Percentiles rank a stretch among this genome's conserved stretches.
Evolutionary conservation across 2,329 filamentous ascomycete genomes (phyloP).

Genomic region (Xylaria sp.): DNA sequence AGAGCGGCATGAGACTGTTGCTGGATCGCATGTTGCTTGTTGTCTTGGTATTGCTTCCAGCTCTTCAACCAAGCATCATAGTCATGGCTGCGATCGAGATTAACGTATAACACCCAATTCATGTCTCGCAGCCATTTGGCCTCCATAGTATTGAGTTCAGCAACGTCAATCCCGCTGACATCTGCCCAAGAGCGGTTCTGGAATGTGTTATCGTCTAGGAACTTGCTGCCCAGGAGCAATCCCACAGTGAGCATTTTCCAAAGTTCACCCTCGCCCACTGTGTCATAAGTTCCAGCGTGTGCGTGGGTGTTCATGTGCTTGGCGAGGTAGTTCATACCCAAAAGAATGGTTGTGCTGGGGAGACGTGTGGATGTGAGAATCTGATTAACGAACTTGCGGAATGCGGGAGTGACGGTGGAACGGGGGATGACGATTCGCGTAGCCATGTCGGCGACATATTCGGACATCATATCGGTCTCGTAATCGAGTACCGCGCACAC

Average conservation of each 20-base stretch:
- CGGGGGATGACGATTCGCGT: slow-evolving; percentile 62
- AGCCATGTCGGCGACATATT: slow-evolving; percentile 92
- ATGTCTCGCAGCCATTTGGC: slow-evolving; percentile 86
- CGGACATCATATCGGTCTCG: slow-evolving; percentile 94
- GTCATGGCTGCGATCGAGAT: slow-evolving; percentile 77
- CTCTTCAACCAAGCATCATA: slow-evolving; percentile 67
- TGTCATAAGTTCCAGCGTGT: slow-evolving; percentile 57
- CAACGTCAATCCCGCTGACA: slow-evolving; percentile 85
- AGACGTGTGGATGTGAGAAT: slow-evolving; percentile 89
- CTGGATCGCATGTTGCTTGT: slow-evolving; percentile 48
- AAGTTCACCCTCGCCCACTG: slow-evolving; percentile 70
- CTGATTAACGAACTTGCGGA: slow-evolving; percentile 90
- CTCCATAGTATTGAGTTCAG: slow-evolving; percentile 84
- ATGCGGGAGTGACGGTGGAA: slow-evolving; percentile 67
- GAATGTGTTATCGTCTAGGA: slow-evolving; percentile 95
- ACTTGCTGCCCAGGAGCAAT: slow-evolving; percentile 89
- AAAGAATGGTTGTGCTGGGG: slow-evolving; percentile 87
- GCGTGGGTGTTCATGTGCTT: slow-evolving; percentile 80
- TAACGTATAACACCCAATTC: slow-evolving; percentile 84
- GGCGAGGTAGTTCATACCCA: slow-evolving; percentile 88
- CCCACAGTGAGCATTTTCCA: slow-evolving; percentile 88
- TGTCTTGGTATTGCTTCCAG: slow-evolving; percentile 62
- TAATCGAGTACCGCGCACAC: slow-evolving; percentile 95
- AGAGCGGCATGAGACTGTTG: slow-evolving; percentile 49
- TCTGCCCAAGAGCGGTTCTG: slow-evolving; percentile 97